These are phyloP conservation scores for Candida saitoana DNA, from an alignment of 805 yeast genomes.

Conservation along the genomic window DNA sequence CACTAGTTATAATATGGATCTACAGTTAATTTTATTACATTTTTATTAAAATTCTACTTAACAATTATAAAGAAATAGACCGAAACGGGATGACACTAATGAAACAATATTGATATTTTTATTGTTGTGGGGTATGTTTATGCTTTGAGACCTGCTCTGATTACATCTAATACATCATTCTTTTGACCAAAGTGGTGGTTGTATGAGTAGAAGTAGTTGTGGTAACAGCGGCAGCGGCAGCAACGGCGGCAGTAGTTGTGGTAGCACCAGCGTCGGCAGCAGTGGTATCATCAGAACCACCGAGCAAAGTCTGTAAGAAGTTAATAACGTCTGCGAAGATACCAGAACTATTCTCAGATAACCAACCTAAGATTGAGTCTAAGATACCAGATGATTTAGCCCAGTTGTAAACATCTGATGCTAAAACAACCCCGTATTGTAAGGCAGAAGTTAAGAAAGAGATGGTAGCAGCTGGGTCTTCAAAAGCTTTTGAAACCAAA, in stretches of 20 bases:
- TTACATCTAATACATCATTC: slow-evolving; percentile 4
- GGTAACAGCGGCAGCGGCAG: slow-evolving; percentile 14
- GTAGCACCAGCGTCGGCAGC: slow-evolving; percentile 4
- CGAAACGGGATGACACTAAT: slow-evolving; percentile 2
- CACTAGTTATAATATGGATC: too few species aligned
- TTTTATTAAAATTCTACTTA: not conserved
- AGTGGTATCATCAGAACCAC: slow-evolving; percentile 5
- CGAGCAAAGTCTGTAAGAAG: slow-evolving; percentile 18
- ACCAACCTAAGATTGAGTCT: slow-evolving; percentile 20
- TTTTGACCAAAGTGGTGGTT: slow-evolving; percentile 1
- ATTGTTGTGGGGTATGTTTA: slow-evolving; percentile 3
- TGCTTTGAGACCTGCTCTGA: slow-evolving; percentile 4
- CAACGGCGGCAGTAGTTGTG: slow-evolving; percentile 12
- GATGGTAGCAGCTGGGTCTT: slow-evolving; percentile 34
- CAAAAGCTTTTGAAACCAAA: slow-evolving; percentile 31
- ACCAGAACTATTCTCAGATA: slow-evolving; percentile 23
- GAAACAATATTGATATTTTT: slow-evolving; percentile 1
- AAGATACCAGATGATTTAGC: slow-evolving; percentile 36
- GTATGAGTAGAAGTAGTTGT: slow-evolving; percentile 9
- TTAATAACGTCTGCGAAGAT: slow-evolving; percentile 18
- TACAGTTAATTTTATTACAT: too few species aligned
- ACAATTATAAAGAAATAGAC: slow-evolving; percentile 1
- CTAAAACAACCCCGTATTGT: slow-evolving; percentile 28
- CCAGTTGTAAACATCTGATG: slow-evolving; percentile 34
- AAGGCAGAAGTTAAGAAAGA: slow-evolving; percentile 30